Evolutionary conservation across 129 eudicot genomes (phyloP).

Genomic region (Silybum marianum): DNA sequence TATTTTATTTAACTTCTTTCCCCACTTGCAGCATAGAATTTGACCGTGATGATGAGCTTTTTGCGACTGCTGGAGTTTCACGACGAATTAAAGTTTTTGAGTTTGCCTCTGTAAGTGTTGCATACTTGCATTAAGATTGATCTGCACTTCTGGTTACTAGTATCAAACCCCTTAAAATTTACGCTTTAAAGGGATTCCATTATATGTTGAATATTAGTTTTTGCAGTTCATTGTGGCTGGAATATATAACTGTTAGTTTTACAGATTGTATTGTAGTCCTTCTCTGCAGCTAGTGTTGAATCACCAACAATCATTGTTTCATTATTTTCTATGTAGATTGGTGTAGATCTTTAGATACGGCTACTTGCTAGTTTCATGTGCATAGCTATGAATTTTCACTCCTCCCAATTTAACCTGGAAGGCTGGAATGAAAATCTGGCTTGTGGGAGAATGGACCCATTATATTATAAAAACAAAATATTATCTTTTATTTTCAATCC

Average conservation of each 20-base stretch:
- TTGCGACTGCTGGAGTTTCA: constrained; percentile 98
- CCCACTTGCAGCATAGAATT: constrained; percentile 79
- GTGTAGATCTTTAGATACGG: too few relatives aligned
- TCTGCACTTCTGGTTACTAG: not conserved
- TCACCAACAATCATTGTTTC: not conserved
- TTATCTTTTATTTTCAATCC: too few relatives aligned
- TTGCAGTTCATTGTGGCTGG: not conserved
- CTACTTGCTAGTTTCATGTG: too few relatives aligned
- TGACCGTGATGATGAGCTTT: constrained; percentile 89
- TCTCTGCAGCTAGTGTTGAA: not conserved
- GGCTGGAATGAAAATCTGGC: too few relatives aligned
- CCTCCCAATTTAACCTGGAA: too few relatives aligned
- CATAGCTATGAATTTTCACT: too few relatives aligned
- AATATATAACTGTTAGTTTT: not conserved
- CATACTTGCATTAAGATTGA: not conserved
- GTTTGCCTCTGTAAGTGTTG: constrained; percentile 73
- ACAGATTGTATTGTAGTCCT: not conserved
- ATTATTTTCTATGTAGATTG: not conserved
- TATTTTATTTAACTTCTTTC: not conserved
- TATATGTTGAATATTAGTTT: not conserved
- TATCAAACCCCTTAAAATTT: not conserved
- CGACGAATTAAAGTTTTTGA: constrained; percentile 86
- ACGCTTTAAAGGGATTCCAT: not conserved
- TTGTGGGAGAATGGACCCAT: too few relatives aligned
- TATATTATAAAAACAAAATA: too few relatives aligned